Conservation (phyloP, 208 protist genomes). For the Trichomonas tenax region DNA sequence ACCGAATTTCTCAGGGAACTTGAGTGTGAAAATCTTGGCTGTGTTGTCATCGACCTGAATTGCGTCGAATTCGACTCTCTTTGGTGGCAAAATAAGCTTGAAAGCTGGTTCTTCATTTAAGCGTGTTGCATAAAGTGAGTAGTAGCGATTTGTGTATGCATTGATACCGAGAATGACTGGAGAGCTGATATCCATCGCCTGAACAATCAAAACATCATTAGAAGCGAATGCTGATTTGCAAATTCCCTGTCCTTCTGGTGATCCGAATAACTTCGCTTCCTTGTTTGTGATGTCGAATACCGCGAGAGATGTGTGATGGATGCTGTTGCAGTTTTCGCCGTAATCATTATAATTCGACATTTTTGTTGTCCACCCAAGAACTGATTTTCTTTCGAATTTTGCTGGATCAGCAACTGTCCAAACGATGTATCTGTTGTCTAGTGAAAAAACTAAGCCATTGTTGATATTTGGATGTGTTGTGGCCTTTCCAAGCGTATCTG, state of each 20-base stretch:
- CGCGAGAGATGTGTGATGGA: neutral
- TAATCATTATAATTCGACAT: neutral
- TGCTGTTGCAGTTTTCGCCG: neutral
- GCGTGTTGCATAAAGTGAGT: neutral
- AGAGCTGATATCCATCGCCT: neutral
- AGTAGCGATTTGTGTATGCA: neutral
- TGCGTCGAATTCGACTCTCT: neutral
- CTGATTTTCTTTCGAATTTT: neutral
- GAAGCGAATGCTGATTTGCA: constrained; percentile 1
- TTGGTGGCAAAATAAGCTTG: neutral
- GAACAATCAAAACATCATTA: neutral
- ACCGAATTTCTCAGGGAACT: neutral
- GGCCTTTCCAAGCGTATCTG: neutral
- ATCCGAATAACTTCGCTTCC: neutral
- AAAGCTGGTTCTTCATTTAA: neutral
- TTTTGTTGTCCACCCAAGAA: neutral
- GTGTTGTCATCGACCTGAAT: neutral
- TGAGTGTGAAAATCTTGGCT: neutral
- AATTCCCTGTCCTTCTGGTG: neutral
- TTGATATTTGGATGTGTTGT: neutral
- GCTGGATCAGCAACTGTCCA: neutral
- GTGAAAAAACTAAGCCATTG: neutral
- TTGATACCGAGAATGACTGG: neutral
- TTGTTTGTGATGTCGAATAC: neutral
- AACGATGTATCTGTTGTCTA: neutral